Base-by-base conservation (phyloP, 2,329 filamentous ascomycete genomes). In the Lasiodiplodia citricola region DNA sequence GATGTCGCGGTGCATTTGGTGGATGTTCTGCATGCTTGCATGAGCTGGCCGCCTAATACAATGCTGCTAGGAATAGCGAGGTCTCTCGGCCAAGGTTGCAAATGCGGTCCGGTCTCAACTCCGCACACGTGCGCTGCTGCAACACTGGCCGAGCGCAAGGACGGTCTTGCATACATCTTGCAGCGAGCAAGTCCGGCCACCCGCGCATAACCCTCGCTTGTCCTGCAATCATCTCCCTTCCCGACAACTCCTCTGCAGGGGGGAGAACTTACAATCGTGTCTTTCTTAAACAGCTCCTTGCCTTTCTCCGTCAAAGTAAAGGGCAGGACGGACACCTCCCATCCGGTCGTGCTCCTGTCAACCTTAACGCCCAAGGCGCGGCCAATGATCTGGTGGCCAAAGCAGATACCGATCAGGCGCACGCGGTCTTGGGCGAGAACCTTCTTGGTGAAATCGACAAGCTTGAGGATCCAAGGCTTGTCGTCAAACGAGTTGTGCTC, bases 1-100 rank as follows among this genome's bases (percentile, higher is more conserved):
- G 47, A 91, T 87, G 76, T 97, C 93, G 71, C 89, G 88, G 80
- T 97, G 93, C 92, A 96, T 95, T 79, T 97, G 92, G 77, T 94
- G 91, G 70, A 96, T 87, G 28, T 85, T 85, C 90, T 92, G 73
- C 28, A 60, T 23, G 7, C n/a, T 4, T 66, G 3, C 54, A 2
- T 23, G 11, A 56, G 52, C 58, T 3, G 57, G 23, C 56, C 60
- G 38, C 50, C 63, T 54, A 21, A n/a, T 51, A 31, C 25, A 7
- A 35, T 47, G 28, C 55, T 47, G 44, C 21, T n/a, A 4, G 35
- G 35, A 35, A 57, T 8, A 18, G 52, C 25, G 28, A 56, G 13
- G 28, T 16, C 14, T 18, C 7, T 56, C 28, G 16, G 31, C 16
- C 13, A 35, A 35, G 31, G 31, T 10, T 35, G 31, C 31, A 35